Evolutionary conservation across 1,284 basidiomycete species (phyloP).

Genomic region (Meira nashicola): DNA sequence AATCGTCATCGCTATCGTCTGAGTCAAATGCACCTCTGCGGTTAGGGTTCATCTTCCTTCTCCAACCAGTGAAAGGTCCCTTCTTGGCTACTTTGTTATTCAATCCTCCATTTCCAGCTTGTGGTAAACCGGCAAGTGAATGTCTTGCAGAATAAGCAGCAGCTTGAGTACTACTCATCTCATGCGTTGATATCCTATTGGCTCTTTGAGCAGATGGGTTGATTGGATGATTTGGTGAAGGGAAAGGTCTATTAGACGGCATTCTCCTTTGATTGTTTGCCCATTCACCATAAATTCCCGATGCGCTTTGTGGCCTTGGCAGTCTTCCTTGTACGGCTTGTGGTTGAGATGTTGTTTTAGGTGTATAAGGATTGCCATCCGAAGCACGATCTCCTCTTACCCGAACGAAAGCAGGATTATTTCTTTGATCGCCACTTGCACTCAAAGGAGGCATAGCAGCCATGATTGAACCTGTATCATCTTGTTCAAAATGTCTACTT

Average conservation of each 20-base stretch:
- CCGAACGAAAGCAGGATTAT: slow-evolving; percentile 25
- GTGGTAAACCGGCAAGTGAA: not conserved
- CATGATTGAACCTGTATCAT: slow-evolving; percentile 29
- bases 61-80: too few relatives aligned
- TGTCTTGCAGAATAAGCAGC: slow-evolving; percentile 7
- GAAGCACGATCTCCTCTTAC: slow-evolving; percentile 37
- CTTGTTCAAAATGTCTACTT: slow-evolving; percentile 23
- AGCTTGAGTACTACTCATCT: slow-evolving; percentile 12
- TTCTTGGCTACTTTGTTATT: too few relatives aligned
- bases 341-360: slow-evolving; percentile 6
- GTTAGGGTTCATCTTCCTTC: too few relatives aligned
- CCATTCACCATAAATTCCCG: slow-evolving; percentile 3
- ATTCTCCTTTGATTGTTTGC: slow-evolving; percentile 4
- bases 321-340: not conserved
- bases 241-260: not conserved
- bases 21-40: not conserved
- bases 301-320: slow-evolving; percentile 6
- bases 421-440: slow-evolving; percentile 3
- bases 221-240: not conserved
- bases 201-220: slow-evolving; percentile 4
- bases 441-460: slow-evolving; percentile 29
- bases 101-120: not conserved
- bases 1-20: slow-evolving; percentile 3
- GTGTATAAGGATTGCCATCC: slow-evolving; percentile 31
- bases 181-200: not conserved